Evolutionary conservation across 306 rosid species (phyloP).

Genomic region (Potentilla sterilis): DNA sequence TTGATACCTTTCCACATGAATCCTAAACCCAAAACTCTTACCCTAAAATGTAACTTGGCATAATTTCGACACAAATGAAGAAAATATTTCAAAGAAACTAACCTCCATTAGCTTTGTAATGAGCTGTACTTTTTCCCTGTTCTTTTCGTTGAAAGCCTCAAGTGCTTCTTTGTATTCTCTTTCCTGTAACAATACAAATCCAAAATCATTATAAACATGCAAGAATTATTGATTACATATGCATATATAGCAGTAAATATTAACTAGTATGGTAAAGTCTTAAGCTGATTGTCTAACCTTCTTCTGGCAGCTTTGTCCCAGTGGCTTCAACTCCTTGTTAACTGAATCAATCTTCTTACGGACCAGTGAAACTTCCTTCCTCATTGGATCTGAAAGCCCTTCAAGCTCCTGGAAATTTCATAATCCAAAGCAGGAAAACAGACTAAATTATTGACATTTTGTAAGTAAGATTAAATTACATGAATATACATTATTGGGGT

Average conservation of each 20-base stretch:
- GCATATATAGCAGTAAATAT: not conserved
- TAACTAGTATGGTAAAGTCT: not conserved
- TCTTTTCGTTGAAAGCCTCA: constrained; percentile 93
- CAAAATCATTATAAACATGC: constrained; percentile 3
- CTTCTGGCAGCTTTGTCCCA: constrained; percentile 90
- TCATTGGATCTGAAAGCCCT: constrained; percentile 87
- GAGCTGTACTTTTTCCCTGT: constrained; percentile 86
- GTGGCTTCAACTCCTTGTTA: constrained; percentile 98
- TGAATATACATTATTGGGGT: not conserved
- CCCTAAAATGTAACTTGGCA: not conserved
- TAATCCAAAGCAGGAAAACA: constrained; percentile 2
- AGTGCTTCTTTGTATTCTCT: constrained; percentile 92
- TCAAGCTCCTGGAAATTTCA: constrained; percentile 73
- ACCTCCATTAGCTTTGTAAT: constrained; percentile 80
- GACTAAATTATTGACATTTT: not conserved
- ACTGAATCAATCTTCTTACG: constrained; percentile 83
- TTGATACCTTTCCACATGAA: not conserved
- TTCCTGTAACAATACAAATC: constrained; percentile 50
- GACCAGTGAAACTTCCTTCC: constrained; percentile 80
- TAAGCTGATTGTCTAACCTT: constrained; percentile 48
- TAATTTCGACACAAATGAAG: not conserved
- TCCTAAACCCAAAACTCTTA: not conserved
- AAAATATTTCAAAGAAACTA: not conserved
- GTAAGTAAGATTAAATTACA: not conserved
- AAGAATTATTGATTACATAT: not conserved